These are phyloP conservation scores for Hyaloscypha variabilis DNA, from an alignment of 495 filamentous ascomycete species.

Conservation along the genomic window DNA sequence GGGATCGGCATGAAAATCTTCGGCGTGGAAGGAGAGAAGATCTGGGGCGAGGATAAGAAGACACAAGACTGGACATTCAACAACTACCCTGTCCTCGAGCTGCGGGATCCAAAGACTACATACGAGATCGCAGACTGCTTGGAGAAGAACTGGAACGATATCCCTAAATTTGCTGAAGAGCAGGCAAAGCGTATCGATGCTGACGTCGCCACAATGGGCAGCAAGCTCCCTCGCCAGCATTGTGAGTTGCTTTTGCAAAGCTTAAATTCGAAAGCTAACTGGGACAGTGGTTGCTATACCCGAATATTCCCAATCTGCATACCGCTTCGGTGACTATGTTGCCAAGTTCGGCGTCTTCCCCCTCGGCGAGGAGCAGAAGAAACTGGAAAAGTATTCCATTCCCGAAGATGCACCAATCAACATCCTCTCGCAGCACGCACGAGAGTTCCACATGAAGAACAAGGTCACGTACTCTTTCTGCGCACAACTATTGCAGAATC, in stretches of 20 bases:
- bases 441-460: conserved; percentile 43
- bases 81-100: conserved; percentile 46
- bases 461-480: conserved; percentile 47
- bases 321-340: conserved; percentile 73
- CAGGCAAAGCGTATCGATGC: conserved; percentile 40
- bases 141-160: conserved; percentile 41
- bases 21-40: conserved; percentile 46
- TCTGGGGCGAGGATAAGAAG: conserved; percentile 39
- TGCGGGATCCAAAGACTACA: conserved; percentile 46
- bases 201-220: conserved; percentile 27
- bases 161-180: conserved; percentile 42
- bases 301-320: conserved; percentile 72
- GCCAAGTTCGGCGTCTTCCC: conserved; percentile 74
- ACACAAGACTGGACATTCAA: conserved; percentile 52
- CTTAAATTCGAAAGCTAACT: not conserved
- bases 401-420: conserved; percentile 25
- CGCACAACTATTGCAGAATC: conserved; percentile 46
- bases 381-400: not conserved
- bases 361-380: conserved; percentile 1
- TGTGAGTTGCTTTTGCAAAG: conserved; percentile 1
- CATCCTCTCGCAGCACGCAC: conserved; percentile 42
- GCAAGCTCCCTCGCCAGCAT: conserved; percentile 11
- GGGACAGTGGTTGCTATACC: conserved; percentile 14
- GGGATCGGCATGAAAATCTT: conserved; percentile 54
- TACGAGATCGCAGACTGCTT: conserved; percentile 45